Evolutionary conservation across 1,139 yeast species (phyloP).

Genomic region (Scheffersomyces titani): DNA sequence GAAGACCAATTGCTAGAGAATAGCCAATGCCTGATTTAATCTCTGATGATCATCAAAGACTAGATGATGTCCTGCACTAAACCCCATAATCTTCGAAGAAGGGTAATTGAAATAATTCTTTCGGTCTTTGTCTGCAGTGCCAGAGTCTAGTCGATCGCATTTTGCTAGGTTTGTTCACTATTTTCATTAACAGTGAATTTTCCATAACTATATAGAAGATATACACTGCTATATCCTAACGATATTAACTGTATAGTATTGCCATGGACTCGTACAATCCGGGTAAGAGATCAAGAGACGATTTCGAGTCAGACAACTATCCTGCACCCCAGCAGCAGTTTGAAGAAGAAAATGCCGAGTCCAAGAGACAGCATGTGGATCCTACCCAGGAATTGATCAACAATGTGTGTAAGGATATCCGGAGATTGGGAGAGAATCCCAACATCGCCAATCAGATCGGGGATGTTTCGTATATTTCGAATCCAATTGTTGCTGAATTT

Average conservation of each 20-base stretch:
- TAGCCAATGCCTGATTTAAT: not conserved
- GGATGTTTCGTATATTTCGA: slow-evolving; percentile 66
- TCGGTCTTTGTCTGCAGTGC: not conserved
- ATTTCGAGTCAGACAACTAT: slow-evolving; percentile 30
- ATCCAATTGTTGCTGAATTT: slow-evolving; percentile 68
- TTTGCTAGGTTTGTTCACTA: not conserved
- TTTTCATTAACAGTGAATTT: slow-evolving; percentile 8
- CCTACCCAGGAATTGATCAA: slow-evolving; percentile 44
- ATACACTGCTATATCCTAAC: not conserved
- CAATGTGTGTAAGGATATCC: slow-evolving; percentile 55
- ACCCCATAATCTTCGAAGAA: not conserved
- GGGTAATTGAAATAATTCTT: not conserved
- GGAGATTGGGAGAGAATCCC: slow-evolving; percentile 66
- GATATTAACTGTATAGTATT: not conserved
- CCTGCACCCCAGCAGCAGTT: slow-evolving; percentile 7
- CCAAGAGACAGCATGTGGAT: slow-evolving; percentile 42
- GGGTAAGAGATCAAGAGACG: slow-evolving; percentile 42
- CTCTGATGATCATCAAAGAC: not conserved
- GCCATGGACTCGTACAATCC: slow-evolving; percentile 22
- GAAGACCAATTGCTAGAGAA: not conserved
- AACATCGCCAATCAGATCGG: slow-evolving; percentile 55
- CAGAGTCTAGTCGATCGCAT: not conserved
- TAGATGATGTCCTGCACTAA: not conserved
- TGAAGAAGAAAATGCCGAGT: slow-evolving; percentile 13
- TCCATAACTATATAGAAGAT: not conserved